These are phyloP conservation scores for Plantago elongata DNA, from an alignment of 257 asterid species.

Conservation along the genomic window DNA sequence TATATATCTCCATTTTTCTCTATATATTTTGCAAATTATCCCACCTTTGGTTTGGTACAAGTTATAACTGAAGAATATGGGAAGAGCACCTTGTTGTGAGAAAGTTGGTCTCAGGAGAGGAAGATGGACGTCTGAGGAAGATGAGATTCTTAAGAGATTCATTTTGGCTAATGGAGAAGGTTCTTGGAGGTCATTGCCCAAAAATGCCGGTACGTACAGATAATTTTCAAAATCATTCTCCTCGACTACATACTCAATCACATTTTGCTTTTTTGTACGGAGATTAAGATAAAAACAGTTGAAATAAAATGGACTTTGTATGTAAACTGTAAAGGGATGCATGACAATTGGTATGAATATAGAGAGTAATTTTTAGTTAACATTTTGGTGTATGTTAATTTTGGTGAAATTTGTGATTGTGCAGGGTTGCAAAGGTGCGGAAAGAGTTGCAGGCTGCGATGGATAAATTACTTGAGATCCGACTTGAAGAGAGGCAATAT, in stretches of 20 bases:
- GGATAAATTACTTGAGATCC: conserved; percentile 84
- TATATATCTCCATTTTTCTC: background rate
- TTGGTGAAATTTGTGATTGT: background rate
- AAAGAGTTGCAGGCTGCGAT: conserved; percentile 82
- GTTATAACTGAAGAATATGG: conserved; percentile 36
- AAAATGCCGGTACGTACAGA: conserved; percentile 66
- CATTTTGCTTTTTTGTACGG: too few relatives aligned
- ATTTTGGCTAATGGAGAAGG: conserved; percentile 74
- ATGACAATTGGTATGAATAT: too few relatives aligned
- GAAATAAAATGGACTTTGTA: too few relatives aligned
- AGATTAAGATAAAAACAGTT: too few relatives aligned
- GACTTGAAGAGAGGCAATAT: conserved; percentile 83
- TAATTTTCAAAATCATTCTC: background rate
- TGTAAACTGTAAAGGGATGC: too few relatives aligned
- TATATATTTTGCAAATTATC: background rate
- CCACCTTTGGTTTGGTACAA: too few relatives aligned
- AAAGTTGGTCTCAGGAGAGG: conserved; percentile 78
- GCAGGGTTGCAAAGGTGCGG: conserved; percentile 78
- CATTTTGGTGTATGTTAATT: too few relatives aligned
- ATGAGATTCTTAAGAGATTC: conserved; percentile 50
- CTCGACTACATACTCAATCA: too few relatives aligned
- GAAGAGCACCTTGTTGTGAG: conserved; percentile 87
- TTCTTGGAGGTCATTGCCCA: conserved; percentile 82
- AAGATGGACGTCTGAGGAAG: conserved; percentile 88
- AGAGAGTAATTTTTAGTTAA: background rate